phyloP scores from a whole-genome alignment of 192 early-diverging fungal genomes.

The Glomus cerebriforme region DNA sequence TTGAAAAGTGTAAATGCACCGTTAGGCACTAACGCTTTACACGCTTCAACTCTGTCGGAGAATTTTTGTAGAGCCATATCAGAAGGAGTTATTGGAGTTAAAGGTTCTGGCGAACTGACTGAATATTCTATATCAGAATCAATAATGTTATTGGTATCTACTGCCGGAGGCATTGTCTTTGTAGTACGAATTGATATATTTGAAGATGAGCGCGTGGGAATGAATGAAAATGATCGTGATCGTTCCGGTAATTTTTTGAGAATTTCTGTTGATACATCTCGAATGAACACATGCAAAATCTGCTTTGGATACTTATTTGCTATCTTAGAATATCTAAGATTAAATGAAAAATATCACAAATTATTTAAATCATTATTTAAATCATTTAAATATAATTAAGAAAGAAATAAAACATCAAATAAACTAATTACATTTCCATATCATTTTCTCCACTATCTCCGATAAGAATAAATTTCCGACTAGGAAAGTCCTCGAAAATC shows the following conservation, averaged over 20 bases:
- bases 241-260: constrained; percentile 8
- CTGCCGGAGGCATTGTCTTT: constrained; percentile 4
- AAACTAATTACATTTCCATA: constrained; percentile 58
- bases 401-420: background rate
- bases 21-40: background rate
- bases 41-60: background rate
- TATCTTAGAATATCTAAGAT: constrained; percentile 53
- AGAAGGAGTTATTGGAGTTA: background rate
- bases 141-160: background rate
- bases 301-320: constrained; percentile 51
- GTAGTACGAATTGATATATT: background rate
- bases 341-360: background rate
- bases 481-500: constrained; percentile 59
- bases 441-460: constrained; percentile 88
- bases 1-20: background rate
- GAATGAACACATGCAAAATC: constrained; percentile 71
- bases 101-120: background rate
- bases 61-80: background rate
- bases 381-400: background rate
- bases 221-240: constrained; percentile 24
- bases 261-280: constrained; percentile 50
- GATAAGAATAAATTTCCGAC: constrained; percentile 77
- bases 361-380: too few species aligned
- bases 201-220: constrained; percentile 17
- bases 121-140: background rate